Conservation (phyloP, 139 green algal genomes). For the Chlamydomonas incerta region DNA sequence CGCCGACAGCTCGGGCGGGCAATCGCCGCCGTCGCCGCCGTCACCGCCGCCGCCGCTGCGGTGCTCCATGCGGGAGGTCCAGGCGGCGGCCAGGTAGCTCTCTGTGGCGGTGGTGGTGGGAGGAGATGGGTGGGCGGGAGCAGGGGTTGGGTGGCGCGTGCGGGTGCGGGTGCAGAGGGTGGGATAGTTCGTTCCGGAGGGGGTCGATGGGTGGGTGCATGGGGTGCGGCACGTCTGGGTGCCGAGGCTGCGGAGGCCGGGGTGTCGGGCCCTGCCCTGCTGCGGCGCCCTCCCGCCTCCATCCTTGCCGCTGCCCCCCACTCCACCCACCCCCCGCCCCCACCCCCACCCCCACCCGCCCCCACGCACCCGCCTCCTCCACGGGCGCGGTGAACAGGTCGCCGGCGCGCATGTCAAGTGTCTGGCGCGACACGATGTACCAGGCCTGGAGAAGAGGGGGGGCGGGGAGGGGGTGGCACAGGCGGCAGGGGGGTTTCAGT, state of each 20-base stretch:
- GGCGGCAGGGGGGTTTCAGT: background rate
- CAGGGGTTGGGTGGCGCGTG: background rate
- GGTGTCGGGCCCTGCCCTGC: too few species aligned
- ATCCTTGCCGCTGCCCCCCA: background rate
- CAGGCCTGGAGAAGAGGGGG: background rate
- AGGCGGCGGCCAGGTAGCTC: slow-evolving; percentile 10
- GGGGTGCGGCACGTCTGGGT: too few species aligned
- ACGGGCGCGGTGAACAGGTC: slow-evolving; percentile 12
- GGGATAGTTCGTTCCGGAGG: too few species aligned
- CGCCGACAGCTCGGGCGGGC: background rate
- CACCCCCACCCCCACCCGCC: background rate
- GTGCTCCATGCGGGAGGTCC: slow-evolving; percentile 2
- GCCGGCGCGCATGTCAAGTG: background rate
- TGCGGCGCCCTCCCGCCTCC: too few species aligned
- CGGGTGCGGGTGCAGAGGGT: too few species aligned
- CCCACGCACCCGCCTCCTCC: background rate
- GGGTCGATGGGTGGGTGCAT: too few species aligned
- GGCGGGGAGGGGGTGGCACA: background rate
- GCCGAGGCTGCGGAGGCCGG: too few species aligned
- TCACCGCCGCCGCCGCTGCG: background rate
- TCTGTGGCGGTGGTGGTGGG: background rate
- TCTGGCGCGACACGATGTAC: slow-evolving; percentile 10
- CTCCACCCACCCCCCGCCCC: background rate
- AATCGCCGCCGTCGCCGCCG: background rate
- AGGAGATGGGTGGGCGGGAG: background rate